A percentile compares a stretch with the other conserved stretches of the same genome.
These are phyloP conservation scores for Suhomyces anneliseae DNA, from an alignment of 1,139 yeast genomes.

Conservation along the genomic window DNA sequence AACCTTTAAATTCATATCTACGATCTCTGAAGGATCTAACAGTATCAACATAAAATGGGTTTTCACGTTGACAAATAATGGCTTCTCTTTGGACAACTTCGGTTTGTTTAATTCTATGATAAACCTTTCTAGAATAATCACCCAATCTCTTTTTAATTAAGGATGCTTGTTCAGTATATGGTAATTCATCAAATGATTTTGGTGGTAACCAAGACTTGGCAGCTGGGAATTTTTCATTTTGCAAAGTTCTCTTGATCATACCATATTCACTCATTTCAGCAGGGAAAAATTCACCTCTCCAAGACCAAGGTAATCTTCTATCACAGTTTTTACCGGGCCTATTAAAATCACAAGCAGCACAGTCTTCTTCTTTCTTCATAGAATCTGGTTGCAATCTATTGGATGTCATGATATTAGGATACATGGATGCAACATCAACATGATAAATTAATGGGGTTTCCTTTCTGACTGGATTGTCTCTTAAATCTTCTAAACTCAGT, in stretches of 20 bases:
- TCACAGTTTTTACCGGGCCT: conserved; percentile 95
- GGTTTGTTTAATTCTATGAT: conserved; percentile 76
- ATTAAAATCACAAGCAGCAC: conserved; percentile 97
- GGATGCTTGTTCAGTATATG: conserved; percentile 75
- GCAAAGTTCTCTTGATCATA: conserved; percentile 83
- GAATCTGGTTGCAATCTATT: conserved; percentile 98
- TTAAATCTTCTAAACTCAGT: conserved; percentile 54
- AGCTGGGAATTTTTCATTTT: conserved; percentile 75
- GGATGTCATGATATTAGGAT: conserved; percentile 97
- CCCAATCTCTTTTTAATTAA: conserved; percentile 76
- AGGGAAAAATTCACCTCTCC: conserved; percentile 97
- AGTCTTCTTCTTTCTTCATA: conserved; percentile 91
- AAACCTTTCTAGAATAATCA: conserved; percentile 83
- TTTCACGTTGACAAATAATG: conserved; percentile 94
- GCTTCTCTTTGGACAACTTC: conserved; percentile 89
- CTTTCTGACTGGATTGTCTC: conserved; percentile 58
- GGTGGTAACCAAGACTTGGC: conserved; percentile 54
- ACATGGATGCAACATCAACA: conserved; percentile 99
- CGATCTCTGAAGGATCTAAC: conserved; percentile 95
- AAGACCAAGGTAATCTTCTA: conserved; percentile 89
- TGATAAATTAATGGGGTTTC: conserved; percentile 92
- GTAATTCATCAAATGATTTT: conserved; percentile 70
- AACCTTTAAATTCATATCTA: conserved; percentile 91
- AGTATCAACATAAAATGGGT: conserved; percentile 94
- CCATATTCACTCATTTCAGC: conserved; percentile 89